Base-by-base conservation (phyloP, 768 basidiomycete species). In the Boletus sp. region DNA sequence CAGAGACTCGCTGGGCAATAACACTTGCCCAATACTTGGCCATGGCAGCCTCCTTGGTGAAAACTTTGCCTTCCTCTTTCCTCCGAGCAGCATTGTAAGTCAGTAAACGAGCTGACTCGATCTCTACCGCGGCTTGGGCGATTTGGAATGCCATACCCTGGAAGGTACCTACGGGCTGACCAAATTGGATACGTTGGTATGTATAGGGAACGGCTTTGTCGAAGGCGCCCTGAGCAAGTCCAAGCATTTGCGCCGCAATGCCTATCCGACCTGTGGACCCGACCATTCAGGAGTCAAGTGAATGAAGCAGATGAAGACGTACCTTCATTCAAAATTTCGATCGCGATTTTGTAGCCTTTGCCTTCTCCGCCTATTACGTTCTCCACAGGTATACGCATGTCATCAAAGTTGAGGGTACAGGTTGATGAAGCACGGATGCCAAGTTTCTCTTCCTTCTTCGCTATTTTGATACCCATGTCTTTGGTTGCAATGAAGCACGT, bases 361-460 rank as follows among this genome's bases (percentile, higher is more conserved):
- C 96, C 96, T 62, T 85, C 87, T 32, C 87, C 90, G 9, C 97
- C 97, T 58, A 99, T 84, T 53, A 99, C 74, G 66, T 98, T 98
- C 73, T 90, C 93, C 42, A 75, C 83, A 59, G 75, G 97, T 37
- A 88, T 79, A 61, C 84, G 87, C 66, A 98, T 75, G 69, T 98
- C 94, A 72, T 99, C 97, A 67, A 99, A 96, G 73, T 85, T 90
- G 55, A 98, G 81, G 1, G 90, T 83, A 67, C 96, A 99, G 1
- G 97, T 99, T 32, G 93, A 97, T 6, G 92, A 94, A 0, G 97
- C 94, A 54, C 91, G 82, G 68, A 99, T 98, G 47, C 97, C 97
- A 43, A 98, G 83, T 73, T 99, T 99, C 73, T 97, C 87, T 71
- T 99, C 97, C 77, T 98, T 98, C 81, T 99, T 99, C 17, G 95